These are phyloP conservation scores for Epichloe glyceriae DNA, from an alignment of 2,329 filamentous ascomycete species.

Conservation along the genomic window DNA sequence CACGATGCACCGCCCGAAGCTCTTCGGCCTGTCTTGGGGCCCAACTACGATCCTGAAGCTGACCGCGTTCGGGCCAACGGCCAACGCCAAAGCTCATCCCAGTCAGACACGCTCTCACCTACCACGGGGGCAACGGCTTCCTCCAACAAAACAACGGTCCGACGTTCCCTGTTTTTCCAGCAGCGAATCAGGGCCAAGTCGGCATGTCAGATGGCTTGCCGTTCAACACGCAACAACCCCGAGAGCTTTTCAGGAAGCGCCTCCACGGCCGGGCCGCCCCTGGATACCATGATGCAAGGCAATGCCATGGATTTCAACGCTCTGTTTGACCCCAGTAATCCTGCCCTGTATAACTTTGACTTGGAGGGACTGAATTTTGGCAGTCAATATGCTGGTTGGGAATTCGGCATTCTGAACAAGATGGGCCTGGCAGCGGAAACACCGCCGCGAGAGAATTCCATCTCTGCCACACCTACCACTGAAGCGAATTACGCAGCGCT, in stretches of 20 bases:
- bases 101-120: constrained; percentile 28
- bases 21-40: constrained; percentile 70
- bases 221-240: constrained; percentile 60
- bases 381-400: constrained; percentile 88
- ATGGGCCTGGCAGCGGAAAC: constrained; percentile 72
- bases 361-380: constrained; percentile 79
- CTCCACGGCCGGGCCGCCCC: constrained; percentile 34
- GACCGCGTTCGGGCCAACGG: constrained; percentile 32
- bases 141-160: constrained; percentile 34
- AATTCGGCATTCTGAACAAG: constrained; percentile 92
- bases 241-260: constrained; percentile 49
- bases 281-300: constrained; percentile 35
- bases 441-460: constrained; percentile 51
- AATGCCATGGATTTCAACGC: constrained; percentile 41
- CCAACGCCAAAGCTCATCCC: constrained; percentile 34
- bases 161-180: constrained; percentile 39
- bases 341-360: constrained; percentile 90
- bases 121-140: constrained; percentile 31
- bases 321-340: constrained; percentile 84
- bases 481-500: constrained; percentile 30
- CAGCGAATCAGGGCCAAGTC: constrained; percentile 30
- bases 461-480: constrained; percentile 25
- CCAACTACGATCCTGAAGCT: constrained; percentile 50
- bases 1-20: constrained; percentile 89
- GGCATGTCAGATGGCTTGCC: constrained; percentile 34